These are phyloP conservation scores for Lepraria neglecta DNA, from an alignment of 495 filamentous ascomycete species.

Conservation along the genomic window DNA sequence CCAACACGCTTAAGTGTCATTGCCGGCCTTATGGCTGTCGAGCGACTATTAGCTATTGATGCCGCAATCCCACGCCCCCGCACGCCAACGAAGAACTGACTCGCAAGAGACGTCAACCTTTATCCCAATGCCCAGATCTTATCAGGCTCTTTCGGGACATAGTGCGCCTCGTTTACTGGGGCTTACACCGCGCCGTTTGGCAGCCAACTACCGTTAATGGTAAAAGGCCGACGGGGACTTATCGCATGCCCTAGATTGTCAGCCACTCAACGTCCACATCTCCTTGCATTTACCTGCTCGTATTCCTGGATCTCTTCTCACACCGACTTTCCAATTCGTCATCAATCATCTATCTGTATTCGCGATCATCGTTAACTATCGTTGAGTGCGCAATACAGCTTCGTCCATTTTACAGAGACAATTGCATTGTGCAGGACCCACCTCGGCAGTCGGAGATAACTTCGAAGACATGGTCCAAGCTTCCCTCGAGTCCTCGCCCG, in stretches of 20 bases:
- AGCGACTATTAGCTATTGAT: no score
- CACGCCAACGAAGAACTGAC: neutral
- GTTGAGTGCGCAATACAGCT: no score
- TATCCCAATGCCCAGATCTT: neutral
- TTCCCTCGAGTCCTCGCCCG: conserved; percentile 15
- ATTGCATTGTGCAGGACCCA: neutral
- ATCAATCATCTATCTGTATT: neutral
- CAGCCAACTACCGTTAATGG: neutral
- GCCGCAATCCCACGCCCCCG: neutral
- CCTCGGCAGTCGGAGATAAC: conserved; percentile 14
- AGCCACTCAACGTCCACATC: neutral
- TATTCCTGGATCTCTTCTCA: neutral
- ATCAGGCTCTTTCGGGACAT: conserved; percentile 2
- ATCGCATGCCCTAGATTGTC: conserved; percentile 1
- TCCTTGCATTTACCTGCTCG: neutral
- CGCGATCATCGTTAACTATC: neutral
- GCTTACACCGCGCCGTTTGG: neutral
- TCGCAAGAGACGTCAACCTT: neutral
- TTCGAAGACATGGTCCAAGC: conserved; percentile 13
- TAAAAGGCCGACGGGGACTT: neutral
- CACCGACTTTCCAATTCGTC: neutral
- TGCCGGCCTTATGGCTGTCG: no score
- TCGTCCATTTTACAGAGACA: neutral
- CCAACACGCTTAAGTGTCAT: no score
- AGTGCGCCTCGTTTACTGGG: neutral